Evolutionary conservation across 805 yeast species (phyloP), one percentile per base, ranked within the genome.

Genomic region (Candida insectalens): DNA sequence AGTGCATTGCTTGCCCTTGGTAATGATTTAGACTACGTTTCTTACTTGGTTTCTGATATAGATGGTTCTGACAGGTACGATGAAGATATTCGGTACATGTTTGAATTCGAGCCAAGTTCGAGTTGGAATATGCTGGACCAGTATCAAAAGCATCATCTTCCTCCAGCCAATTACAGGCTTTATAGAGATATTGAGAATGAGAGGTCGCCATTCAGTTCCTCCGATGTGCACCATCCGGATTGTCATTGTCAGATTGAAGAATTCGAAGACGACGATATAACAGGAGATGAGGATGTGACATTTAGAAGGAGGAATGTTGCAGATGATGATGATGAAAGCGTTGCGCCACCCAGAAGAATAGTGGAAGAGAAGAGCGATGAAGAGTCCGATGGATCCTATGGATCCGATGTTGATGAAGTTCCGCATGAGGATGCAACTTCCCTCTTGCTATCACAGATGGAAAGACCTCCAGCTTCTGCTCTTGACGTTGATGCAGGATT

Each of bases 61-160:
- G 80, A 73, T 40, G 62, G 63, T 32, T 74, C 74, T 35, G 88
- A 79, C 50, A 60, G 72, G 35, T 75, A 72, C 41, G 88, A 79
- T 50, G 85, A 77, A 43, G 87, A 79, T 39, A 44, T 57, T 13
- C 44, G 43, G 26, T 57, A 56, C 34, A 57, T 57, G 60, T 57
- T 54, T 41, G 61, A 56, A 35, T 36, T 50, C 35, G 55, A 53
- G 26, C 54, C 54, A 10, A 43, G 43, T n/a, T 12, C 23, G 10
- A 12, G 12, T 12, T 8, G 7, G 7, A 12, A 21, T 21, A 12
- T 12, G 10, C 10, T 8, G 10, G 54, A 45, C 25, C 50, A 41
- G 7, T 38, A 38, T 27, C 39, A 36, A 26, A 9, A 25, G 22
- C 37, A 38, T 19, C 45, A 40, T 17, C 34, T 15, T 21, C 6